Base-by-base conservation (phyloP, 1,139 yeast species). In the Hansenula anomala region DNA sequence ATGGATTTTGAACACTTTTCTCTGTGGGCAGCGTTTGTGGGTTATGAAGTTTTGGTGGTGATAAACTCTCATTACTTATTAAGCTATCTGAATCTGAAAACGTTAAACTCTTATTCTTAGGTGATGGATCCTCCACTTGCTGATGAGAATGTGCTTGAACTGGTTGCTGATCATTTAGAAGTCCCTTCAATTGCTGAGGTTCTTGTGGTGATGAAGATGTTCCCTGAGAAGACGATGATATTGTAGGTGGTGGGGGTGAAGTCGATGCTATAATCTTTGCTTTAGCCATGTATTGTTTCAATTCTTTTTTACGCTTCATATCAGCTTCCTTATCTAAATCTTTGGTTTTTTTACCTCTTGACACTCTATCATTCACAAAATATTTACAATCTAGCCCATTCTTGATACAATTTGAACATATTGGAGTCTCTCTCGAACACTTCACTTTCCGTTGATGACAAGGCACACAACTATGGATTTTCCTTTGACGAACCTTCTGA, bases 391-490 rank as follows among this genome's bases (percentile, higher is more conserved):
- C 67, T 19, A 53, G 37, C n/a, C 40, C 39, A 41, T 55, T 55
- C 41, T 55, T 57, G 23, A 48, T 58, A 55, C 84, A 78, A 54
- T 73, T 75, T 40, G 60, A 60, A 50, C 84, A 78, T 4, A 47
- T 45, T 2, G 62, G 62, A 20, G 49, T 54, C 10, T 63, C 71
- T 42, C 83, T 60, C 3, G 78, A 69, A 51, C 84, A 78, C 52
- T 75, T 75, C 48, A 77, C 75, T 56, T 78, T 78, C 42, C 79
- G 68, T 39, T 78, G 75, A 54, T 78, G 84, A 46, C 84, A 78
- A 33, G 78, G 71, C 13, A 78, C 75, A 58, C 84, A 78, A 42
- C 76, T 69, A 36, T 73, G 61, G 34, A 78, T 75, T 50, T 70
- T 68, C 39, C 84, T 57, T 53, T 78, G 84, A 43, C 84, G 68